Conservation (phyloP, 225 moss, liverwort and hornwort species). For the Polytrichum commune region DNA sequence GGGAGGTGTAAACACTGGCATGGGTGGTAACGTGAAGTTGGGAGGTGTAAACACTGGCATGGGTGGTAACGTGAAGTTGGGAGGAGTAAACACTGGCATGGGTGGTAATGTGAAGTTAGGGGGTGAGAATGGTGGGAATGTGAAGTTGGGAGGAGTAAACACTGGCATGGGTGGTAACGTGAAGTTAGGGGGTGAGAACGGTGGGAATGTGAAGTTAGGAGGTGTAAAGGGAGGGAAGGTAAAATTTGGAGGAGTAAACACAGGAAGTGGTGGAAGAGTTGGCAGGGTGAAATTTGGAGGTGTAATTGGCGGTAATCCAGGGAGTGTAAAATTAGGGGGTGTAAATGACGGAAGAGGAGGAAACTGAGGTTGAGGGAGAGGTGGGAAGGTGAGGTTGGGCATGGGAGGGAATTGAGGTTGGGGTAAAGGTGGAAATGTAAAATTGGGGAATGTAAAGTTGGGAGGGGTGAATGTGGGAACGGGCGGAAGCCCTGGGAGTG, state of each 20-base stretch:
- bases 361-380: not conserved
- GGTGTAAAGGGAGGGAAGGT: not conserved
- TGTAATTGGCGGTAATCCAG: slow-evolving; percentile 1
- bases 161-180: not conserved
- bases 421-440: slow-evolving; percentile 6
- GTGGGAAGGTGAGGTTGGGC: not conserved
- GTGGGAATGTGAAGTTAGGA: not conserved
- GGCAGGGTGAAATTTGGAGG: slow-evolving; percentile 1
- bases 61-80: too few species aligned
- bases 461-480: not conserved
- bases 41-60: fast-evolving
- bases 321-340: not conserved
- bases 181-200: not conserved
- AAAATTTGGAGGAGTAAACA: not conserved
- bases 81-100: too few species aligned
- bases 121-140: not conserved
- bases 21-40: too few species aligned
- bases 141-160: not conserved
- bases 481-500: not conserved
- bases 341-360: slow-evolving; percentile 3
- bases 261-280: not conserved
- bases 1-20: too few species aligned
- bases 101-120: too few species aligned
- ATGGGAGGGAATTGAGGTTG: not conserved
- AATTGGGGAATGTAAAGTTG: not conserved